Evolutionary conservation across 169 alveolate species (phyloP).

Genomic region (Cryptosporidium parvum): DNA sequence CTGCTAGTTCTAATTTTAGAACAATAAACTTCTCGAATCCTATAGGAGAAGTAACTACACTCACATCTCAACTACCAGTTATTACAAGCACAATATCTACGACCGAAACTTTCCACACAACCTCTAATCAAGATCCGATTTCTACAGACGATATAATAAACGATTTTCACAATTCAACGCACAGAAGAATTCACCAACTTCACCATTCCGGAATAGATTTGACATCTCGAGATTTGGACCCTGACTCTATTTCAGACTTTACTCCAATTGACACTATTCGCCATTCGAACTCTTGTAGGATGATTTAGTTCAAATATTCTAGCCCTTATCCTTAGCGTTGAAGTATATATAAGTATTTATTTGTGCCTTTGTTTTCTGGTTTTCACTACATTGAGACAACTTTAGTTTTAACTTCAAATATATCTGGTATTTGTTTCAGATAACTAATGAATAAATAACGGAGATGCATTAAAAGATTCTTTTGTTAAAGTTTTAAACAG

Average conservation of each 20-base stretch:
- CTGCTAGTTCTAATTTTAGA: not conserved
- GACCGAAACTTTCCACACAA: slow-evolving; percentile 17
- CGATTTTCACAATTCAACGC: slow-evolving; percentile 51
- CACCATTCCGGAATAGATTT: slow-evolving; percentile 41
- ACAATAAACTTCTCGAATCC: slow-evolving; percentile 9
- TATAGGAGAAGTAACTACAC: slow-evolving; percentile 22
- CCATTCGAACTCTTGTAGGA: slow-evolving; percentile 33
- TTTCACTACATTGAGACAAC: too few relatives aligned
- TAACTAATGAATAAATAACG: too few relatives aligned
- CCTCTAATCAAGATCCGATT: not conserved
- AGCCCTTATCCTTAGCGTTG: not conserved
- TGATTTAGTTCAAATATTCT: slow-evolving; percentile 22
- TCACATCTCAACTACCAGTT: slow-evolving; percentile 47
- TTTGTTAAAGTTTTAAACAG: too few relatives aligned
- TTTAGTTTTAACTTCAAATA: too few relatives aligned
- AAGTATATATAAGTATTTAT: too few relatives aligned
- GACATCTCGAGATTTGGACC: slow-evolving; percentile 21
- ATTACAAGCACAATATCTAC: slow-evolving; percentile 43
- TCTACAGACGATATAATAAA: slow-evolving; percentile 21
- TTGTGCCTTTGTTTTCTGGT: not conserved
- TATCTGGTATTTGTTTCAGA: too few relatives aligned
- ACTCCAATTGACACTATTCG: slow-evolving; percentile 52
- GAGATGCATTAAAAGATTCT: too few relatives aligned
- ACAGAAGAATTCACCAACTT: slow-evolving; percentile 49
- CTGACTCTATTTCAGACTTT: slow-evolving; percentile 62